These are phyloP conservation scores for Citrus glauca DNA, from an alignment of 345 rosid species.

Conservation along the genomic window DNA sequence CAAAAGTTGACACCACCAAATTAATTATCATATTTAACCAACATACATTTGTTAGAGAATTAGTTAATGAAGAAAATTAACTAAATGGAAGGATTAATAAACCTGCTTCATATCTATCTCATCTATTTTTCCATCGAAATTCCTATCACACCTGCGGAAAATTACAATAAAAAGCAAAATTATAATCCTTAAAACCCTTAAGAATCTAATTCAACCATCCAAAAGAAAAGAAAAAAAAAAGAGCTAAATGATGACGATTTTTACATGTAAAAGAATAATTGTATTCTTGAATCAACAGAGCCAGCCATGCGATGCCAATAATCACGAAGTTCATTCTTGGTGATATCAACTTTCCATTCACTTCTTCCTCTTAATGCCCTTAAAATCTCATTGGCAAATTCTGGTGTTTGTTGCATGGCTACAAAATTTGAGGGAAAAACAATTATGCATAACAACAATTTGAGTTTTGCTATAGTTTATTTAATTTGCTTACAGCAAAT, in stretches of 20 bases:
- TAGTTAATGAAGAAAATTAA: background rate
- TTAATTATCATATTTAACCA: background rate
- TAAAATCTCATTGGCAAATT: conserved; percentile 35
- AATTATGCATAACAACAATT: too few relatives aligned
- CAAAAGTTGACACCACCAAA: background rate
- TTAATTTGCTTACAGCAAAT: too few relatives aligned
- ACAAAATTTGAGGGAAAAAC: background rate
- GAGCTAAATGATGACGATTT: background rate
- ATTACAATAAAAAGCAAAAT: background rate
- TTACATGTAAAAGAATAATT: conserved; percentile 51
- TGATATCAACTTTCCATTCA: conserved; percentile 23
- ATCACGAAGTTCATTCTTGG: conserved; percentile 30
- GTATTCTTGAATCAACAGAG: conserved; percentile 30
- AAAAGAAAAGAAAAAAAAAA: too few relatives aligned
- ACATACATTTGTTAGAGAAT: too few relatives aligned
- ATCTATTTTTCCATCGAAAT: conserved; percentile 43
- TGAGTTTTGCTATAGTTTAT: too few relatives aligned
- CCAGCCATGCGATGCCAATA: conserved; percentile 38
- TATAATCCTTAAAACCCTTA: background rate
- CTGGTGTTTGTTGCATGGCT: conserved; percentile 43
- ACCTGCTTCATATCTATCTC: conserved; percentile 40
- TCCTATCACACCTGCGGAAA: conserved; percentile 36
- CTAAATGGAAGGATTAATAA: background rate
- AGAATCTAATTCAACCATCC: background rate
- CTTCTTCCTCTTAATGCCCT: conserved; percentile 43